Conservation (phyloP, 73 alveolate species). For the Tetrahymena elliotti region DNA sequence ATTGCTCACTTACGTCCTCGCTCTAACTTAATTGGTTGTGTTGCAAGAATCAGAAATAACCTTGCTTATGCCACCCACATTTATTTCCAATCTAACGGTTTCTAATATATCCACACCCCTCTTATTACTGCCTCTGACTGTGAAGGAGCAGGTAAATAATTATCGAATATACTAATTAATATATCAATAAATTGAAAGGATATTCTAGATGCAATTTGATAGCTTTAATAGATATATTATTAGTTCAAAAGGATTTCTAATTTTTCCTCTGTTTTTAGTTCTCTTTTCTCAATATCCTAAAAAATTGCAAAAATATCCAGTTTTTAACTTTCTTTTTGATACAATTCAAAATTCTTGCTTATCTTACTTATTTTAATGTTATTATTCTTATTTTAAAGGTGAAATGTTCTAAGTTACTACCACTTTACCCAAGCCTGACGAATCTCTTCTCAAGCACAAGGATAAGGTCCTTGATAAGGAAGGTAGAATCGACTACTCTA, state of each 20-base stretch:
- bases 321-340: too few relatives aligned
- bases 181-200: background rate
- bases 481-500: conserved; percentile 82
- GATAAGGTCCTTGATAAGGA: conserved; percentile 46
- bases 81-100: conserved; percentile 91
- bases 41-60: conserved; percentile 94
- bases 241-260: background rate
- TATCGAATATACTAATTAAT: background rate
- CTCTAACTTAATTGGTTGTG: conserved; percentile 92
- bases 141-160: conserved; percentile 88
- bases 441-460: background rate
- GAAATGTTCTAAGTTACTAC: conserved; percentile 97
- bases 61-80: conserved; percentile 96
- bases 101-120: conserved; percentile 97
- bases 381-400: conserved; percentile 42
- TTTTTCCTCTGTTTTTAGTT: background rate
- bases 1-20: conserved; percentile 96
- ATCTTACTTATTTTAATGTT: background rate
- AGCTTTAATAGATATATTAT: background rate
- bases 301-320: background rate
- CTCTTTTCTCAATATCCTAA: background rate
- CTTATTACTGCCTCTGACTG: conserved; percentile 98
- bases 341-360: too few relatives aligned
- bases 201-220: background rate
- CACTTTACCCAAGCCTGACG: conserved; percentile 56